Base-by-base conservation (phyloP, 78 protist genomes). In the Emiliania huxleyi region DNA sequence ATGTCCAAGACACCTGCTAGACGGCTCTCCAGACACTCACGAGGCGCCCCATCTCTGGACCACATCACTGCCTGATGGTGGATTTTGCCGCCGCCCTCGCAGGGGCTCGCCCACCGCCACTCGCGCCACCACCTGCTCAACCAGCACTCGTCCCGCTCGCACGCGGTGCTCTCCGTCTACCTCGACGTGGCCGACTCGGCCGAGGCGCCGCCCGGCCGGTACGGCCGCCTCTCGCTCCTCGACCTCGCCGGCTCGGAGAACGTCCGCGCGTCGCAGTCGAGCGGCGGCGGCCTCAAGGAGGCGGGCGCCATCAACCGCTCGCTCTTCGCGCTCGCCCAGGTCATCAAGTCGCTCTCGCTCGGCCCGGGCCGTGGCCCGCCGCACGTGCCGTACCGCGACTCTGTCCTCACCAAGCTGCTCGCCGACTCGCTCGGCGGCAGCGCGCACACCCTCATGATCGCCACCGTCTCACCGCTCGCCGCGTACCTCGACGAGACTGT, bases 221-320 rank as follows among this genome's bases (percentile, higher is more conserved):
- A 77, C 46, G 87, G 87, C 87, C 3, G 19, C 19, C 95, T 96
- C 52, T 40, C 73, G n/a, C 92, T 98, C 40, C 90, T 98, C 42
- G 99, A 98, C 90, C 94, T 98, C 2, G 99, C 99, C 23, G 99
- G 99, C 18, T 95, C 97, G 0, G 99, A 97, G 90, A 69, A 98
- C 26, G 97, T 96, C 8, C 22, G 29, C 38, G 25, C 5, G 22
- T 46, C 93, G 19, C 40, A 77, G 0, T 77, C 87, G 48, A 35
- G 56, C 4, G 97, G 97, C 21, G 43, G 4, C 18, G 94, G 97
- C 18, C 1, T 93, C 91, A 46, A 29, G 2, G 98, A 97, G 69
- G 98, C 97, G 8, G 96, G 97, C 29, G 94, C 92, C 92, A 97
- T 97, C 95, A 97, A 96, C 95, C 29, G 62, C 38, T 95, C 97